Conservation (phyloP, 1,284 basidiomycete species). For the Cryptococcus sp. region DNA sequence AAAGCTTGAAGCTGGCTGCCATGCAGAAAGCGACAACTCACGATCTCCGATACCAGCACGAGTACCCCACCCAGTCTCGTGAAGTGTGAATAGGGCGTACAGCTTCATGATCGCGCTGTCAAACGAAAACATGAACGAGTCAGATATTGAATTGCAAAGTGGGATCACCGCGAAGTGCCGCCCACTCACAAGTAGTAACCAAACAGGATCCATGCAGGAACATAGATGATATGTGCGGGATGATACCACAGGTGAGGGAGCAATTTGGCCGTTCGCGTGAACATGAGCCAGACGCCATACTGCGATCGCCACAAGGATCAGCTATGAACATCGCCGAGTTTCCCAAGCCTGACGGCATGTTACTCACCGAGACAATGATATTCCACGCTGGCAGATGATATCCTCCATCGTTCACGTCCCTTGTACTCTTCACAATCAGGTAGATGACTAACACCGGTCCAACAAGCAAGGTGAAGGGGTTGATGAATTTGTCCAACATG, state of each 20-base stretch:
- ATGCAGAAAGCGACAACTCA: slow-evolving; percentile 23
- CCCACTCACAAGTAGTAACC: slow-evolving; percentile 64
- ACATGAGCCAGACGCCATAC: slow-evolving; percentile 76
- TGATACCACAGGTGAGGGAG: slow-evolving; percentile 83
- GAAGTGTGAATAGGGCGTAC: slow-evolving; percentile 77
- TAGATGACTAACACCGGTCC: slow-evolving; percentile 76
- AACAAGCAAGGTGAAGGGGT: slow-evolving; percentile 81
- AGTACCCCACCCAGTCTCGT: slow-evolving; percentile 90
- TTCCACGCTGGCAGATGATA: slow-evolving; percentile 91
- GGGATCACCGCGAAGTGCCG: not conserved
- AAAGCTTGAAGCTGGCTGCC: not conserved
- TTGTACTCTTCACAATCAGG: slow-evolving; percentile 76
- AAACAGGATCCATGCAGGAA: slow-evolving; percentile 87
- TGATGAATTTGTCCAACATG: slow-evolving; percentile 91
- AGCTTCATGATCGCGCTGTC: slow-evolving; percentile 85
- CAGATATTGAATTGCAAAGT: too few relatives aligned
- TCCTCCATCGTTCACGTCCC: slow-evolving; percentile 67
- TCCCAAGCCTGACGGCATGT: not conserved
- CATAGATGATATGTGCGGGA: slow-evolving; percentile 81
- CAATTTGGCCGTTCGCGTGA: slow-evolving; percentile 82
- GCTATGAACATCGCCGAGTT: not conserved
- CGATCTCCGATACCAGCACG: slow-evolving; percentile 82
- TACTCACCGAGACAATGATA: slow-evolving; percentile 59
- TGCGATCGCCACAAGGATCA: slow-evolving; percentile 43
- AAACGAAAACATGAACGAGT: slow-evolving; percentile 7